Base-by-base conservation (phyloP, 1,284 basidiomycete genomes). In the Trametes sp. region DNA sequence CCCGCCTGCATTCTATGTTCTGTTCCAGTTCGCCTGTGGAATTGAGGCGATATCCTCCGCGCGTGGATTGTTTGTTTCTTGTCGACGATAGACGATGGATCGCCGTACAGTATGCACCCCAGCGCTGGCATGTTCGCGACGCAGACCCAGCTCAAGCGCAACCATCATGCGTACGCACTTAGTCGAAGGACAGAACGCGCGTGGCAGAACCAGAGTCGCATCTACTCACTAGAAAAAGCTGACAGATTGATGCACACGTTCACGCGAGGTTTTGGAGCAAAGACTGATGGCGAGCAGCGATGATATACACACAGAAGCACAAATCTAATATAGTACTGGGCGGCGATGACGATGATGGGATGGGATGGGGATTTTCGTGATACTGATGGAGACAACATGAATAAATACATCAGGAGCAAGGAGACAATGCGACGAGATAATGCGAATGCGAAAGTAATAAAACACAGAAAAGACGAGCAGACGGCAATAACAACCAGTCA, bases 391-490 rank as follows among this genome's bases (percentile, higher is more conserved):
- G 53, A 61, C 58, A 64, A 57, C 57, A 59, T 23, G 59, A 62
- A 70, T 71, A 70, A 67, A 71, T 68, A 71, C 54, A 66, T 41
- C 57, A 38, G 38, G 57, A 55, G 61, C 59, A 66, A 53, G 49
- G 55, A 58, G 33, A 48, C 33, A 50, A 59, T 59, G 62, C 53
- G 28, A 33, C 9, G 50, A n/a, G 45, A 53, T 36, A 50, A 64
- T 50, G 60, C 57, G 62, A 71, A 66, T 63, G 48, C 61, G 69
- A 68, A 70, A 55, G 60, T 58, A 68, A 67, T 69, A 63, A 66
- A 57, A 62, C 65, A 66, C 44, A 63, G 57, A 56, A 52, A 65
- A 59, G 57, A 61, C 36, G 33, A 33, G 56, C 54, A 33, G 49
- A 52, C 55, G 38, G 59, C 54, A 60, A 60, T 62, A 61, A 44